Evolutionary conservation across 2,329 filamentous ascomycete species (phyloP), one percentile per base, ranked within the genome.

Genomic region (Colletotrichum magnum): DNA sequence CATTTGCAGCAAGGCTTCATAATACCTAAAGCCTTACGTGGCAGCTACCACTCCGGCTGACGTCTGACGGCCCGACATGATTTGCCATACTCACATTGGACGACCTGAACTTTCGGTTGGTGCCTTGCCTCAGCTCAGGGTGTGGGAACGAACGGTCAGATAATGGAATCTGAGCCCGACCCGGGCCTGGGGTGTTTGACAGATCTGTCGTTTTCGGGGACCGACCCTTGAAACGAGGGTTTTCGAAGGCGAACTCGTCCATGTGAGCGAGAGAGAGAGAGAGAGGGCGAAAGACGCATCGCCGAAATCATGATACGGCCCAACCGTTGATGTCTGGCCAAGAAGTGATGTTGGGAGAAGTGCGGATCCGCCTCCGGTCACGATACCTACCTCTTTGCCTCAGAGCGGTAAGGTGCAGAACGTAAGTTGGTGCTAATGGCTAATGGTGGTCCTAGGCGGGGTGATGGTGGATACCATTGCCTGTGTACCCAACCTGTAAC

Each of bases 81-180:
- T 48, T 59, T 26, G 36, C n/a, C 18, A 56, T 28, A 24, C 43
- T 24, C 45, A 61, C 51, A 61, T 69, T 61, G 56, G 67, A 69
- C 24, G 62, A 47, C 62, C 57, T 59, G 50, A 60, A 69, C 50
- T 69, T 69, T 57, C 52, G 57, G 51, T 67, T 69, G 57, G 62
- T 47, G 57, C 51, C 59, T 67, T 61, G 67, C 62, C 18, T 57
- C 66, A 57, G 57, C 43, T 21, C 48, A 51, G 57, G 62, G 51
- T 45, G 62, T 52, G 51, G 51, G 62, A 45, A 13, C 7, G 58
- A 47, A 32, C 32, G 32, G 32, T 36, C 32, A 36, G 32, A 45
- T 59, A 16, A 48, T 24, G 32, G 48, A 50, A 36, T 68, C 48
- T 68, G 48, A 53, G 61, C 48, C 48, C 39, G 32, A 18, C 28